These are phyloP conservation scores for Neonectria hederae DNA, from an alignment of 2,329 filamentous ascomycete genomes.

Conservation along the genomic window DNA sequence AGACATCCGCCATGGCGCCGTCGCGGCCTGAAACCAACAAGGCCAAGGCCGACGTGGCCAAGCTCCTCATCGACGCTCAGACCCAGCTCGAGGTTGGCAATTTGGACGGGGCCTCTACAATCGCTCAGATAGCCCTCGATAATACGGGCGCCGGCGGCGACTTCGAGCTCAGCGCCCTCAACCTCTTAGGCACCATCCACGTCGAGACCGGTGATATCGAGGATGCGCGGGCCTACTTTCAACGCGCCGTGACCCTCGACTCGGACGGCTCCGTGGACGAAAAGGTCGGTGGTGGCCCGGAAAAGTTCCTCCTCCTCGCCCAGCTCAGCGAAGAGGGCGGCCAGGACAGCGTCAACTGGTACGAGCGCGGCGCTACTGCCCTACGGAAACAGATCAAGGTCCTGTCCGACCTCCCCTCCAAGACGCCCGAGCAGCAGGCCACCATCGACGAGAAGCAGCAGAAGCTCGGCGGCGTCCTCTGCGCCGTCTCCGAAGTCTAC, in stretches of 20 bases:
- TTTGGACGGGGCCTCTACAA: slow-evolving; percentile 50
- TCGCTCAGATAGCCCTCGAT: slow-evolving; percentile 56
- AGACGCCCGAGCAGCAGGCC: slow-evolving; percentile 52
- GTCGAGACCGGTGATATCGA: slow-evolving; percentile 86
- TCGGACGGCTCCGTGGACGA: slow-evolving; percentile 76
- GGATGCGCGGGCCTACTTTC: slow-evolving; percentile 75
- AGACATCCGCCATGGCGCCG: slow-evolving; percentile 50
- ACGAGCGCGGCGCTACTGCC: slow-evolving; percentile 74
- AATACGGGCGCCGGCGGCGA: slow-evolving; percentile 57
- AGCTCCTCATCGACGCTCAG: slow-evolving; percentile 51
- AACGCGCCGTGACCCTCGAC: slow-evolving; percentile 79
- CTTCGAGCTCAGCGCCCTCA: slow-evolving; percentile 71
- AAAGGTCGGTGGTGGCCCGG: slow-evolving; percentile 80
- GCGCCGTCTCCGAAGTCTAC: slow-evolving; percentile 94
- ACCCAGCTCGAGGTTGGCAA: slow-evolving; percentile 55
- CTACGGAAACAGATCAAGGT: slow-evolving; percentile 76
- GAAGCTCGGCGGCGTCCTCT: slow-evolving; percentile 90
- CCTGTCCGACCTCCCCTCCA: slow-evolving; percentile 60
- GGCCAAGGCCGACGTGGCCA: slow-evolving; percentile 45
- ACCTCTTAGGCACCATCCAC: slow-evolving; percentile 81
- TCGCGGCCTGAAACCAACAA: slow-evolving; percentile 52
- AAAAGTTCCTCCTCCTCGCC: slow-evolving; percentile 95
- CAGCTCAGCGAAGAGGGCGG: slow-evolving; percentile 82
- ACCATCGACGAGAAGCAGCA: slow-evolving; percentile 73
- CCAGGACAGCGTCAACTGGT: slow-evolving; percentile 72